Evolutionary conservation across 108 stramenopile genomes (phyloP), one percentile per base, ranked within the genome.

Genomic region (Pseudonitzschia pungens): DNA sequence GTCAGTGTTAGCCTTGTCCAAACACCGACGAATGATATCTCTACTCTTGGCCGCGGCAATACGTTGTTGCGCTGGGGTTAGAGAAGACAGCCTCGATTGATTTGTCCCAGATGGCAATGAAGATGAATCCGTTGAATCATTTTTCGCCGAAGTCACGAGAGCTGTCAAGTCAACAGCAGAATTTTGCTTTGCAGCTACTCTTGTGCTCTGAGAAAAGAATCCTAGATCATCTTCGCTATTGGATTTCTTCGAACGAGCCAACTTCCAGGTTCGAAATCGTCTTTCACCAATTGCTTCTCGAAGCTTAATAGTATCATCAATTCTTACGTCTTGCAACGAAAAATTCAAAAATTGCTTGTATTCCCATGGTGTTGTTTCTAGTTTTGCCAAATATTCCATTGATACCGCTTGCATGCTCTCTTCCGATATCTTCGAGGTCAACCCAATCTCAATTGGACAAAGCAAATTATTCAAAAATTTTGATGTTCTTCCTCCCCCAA

Each of bases 221-320:
- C 65, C 22, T 33, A 70, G 14, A 26, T 70, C 78, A 7, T 69
- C 66, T 9, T 74, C 78, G 24, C 22, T 31, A 64, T 45, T 32
- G 22, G 74, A 75, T 28, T 85, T 86, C 68, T 86, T 81, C 41
- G 84, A 86, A 36, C 81, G 80, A 0, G 87, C 80, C 31, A 83
- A 58, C 70, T 91, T 85, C 91, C 91, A 95, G 10, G 74, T 82
- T 11, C 87, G 82, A 48, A 74, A 90, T 43, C 82, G 66, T n/a
- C 88, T 79, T 50, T 95, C 93, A 21, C 93, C 93, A 54, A 95
- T 88, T 9, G 93, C 93, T 55, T 91, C 90, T 51, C 84, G 68
- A 20, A 95, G 79, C 58, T 85, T 87, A 4, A 88, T 78, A 57
- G 71, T 85, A 33, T 72, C 41, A 41, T 71, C 62, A 16, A 28